Base-by-base conservation (phyloP, 1,139 yeast species). In the Magnusiomyces clavatus region DNA sequence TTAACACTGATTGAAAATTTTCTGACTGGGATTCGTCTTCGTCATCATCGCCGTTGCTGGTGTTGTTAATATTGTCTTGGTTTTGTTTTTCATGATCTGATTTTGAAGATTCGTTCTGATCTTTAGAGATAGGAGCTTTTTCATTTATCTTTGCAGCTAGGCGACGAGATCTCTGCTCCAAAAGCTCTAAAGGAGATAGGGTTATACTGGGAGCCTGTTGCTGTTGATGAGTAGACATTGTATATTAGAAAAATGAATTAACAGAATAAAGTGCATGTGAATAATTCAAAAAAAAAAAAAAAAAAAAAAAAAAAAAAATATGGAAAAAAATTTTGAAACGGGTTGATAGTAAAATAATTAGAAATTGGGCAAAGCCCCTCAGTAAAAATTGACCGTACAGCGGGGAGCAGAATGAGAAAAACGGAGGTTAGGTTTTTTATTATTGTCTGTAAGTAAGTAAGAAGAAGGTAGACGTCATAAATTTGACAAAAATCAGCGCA, bases 171-270 rank as follows among this genome's bases (percentile, higher is more conserved):
- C 64, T 55, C 51, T 61, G 61, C 49, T 64, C 66, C 47, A 64
- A 58, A 46, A 62, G 54, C 47, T 64, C 68, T 52, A 64, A 50
- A 31, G 68, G 68, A 29, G 65, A 61, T 51, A 62, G 10, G 11
- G 46, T 31, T 14, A 37, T 43, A 2, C 20, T n/a, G 4, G 36
- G 46, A n/a, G n/a, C n/a, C n/a, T n/a, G n/a, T 12, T 24, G 31
- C 31, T 24, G 31, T 24, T 24, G 31, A 24, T 24, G 31, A 24
- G 31, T 24, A 24, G 31, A 24, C 31, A 24, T 24, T 24, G 8
- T 24, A 24, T 24, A 24, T 24, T 8, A 24, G 31, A 24, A 24
- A 24, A 24, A 24, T 8, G 8, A 8, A 24, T 24, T 8, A 24
- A 24, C 31, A 24, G 31, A 8, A 8, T 24, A 8, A 24, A 24